phyloP scores from a whole-genome alignment of 1,284 basidiomycete species.

The Cutaneotrichosporon cutaneum region DNA sequence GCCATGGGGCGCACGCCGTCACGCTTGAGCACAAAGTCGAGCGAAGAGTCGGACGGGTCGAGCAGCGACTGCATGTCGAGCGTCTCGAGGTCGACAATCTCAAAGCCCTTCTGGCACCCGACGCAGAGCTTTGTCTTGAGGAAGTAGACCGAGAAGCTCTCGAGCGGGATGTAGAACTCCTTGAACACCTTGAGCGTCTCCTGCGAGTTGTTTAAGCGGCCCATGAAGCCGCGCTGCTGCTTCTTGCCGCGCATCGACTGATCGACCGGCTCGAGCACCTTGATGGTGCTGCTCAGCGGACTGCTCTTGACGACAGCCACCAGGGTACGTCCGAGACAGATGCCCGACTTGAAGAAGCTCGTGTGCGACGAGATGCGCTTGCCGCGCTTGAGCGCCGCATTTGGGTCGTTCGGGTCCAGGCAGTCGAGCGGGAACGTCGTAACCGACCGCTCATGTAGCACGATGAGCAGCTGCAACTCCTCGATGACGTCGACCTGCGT shows the following conservation, averaged over 20 bases:
- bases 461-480: conserved; percentile 92
- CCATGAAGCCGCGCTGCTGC: conserved; percentile 78
- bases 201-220: conserved; percentile 82
- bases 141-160: conserved; percentile 95
- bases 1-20: conserved; percentile 91
- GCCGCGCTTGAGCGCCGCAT: conserved; percentile 85
- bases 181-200: conserved; percentile 93
- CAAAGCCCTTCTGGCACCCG: conserved; percentile 97
- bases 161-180: conserved; percentile 99
- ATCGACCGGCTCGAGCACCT: conserved; percentile 94
- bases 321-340: conserved; percentile 88
- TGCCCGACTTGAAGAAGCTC: conserved; percentile 95
- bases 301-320: conserved; percentile 97
- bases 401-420: conserved; percentile 84
- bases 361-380: conserved; percentile 96
- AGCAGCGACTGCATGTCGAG: conserved; percentile 94
- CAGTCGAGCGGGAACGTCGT: conserved; percentile 95
- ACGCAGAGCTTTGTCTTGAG: conserved; percentile 97
- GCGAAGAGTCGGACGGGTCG: conserved; percentile 84
- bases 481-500: conserved; percentile 95
- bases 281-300: conserved; percentile 94
- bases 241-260: conserved; percentile 81
- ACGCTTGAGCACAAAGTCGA: conserved; percentile 90
- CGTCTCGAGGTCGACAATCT: conserved; percentile 96
- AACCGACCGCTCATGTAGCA: conserved; percentile 93